Evolutionary conservation across 176 grass and related monocot species (phyloP).

Genomic region (Melocanna baccifera): DNA sequence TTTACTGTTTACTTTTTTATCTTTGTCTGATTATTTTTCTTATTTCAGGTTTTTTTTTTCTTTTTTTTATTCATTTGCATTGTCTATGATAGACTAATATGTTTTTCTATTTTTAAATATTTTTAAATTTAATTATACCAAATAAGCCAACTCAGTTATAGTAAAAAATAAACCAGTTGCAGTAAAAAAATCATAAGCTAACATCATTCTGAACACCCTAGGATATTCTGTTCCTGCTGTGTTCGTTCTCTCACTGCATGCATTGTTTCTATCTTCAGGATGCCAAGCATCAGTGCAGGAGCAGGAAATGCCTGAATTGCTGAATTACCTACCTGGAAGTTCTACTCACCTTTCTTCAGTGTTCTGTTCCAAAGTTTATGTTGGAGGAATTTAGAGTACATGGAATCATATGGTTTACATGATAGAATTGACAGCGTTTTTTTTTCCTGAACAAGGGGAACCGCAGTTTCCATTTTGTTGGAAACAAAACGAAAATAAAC

Average conservation of each 20-base stretch:
- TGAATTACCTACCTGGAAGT: neutral
- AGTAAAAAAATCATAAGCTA: too few species aligned
- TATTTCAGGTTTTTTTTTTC: too few species aligned
- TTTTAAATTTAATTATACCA: too few species aligned
- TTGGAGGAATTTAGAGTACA: neutral
- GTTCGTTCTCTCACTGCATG: neutral
- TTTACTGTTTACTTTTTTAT: too few species aligned
- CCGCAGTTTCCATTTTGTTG: neutral
- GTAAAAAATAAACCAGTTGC: too few species aligned
- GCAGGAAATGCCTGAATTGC: neutral
- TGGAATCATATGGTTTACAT: neutral
- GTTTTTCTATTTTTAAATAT: too few species aligned
- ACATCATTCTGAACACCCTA: too few species aligned
- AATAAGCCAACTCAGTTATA: too few species aligned
- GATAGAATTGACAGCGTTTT: neutral
- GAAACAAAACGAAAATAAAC: neutral
- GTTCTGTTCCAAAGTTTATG: neutral
- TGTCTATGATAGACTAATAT: too few species aligned
- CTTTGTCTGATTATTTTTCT: too few species aligned
- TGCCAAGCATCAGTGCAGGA: neutral
- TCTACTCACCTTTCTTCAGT: neutral
- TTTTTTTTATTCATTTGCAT: too few species aligned
- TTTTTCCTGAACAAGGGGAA: neutral
- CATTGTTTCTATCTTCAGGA: neutral
- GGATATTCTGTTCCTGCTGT: neutral